phyloP scores from a whole-genome alignment of 2,329 filamentous ascomycete genomes.

The Fusarium protoensiforme region DNA sequence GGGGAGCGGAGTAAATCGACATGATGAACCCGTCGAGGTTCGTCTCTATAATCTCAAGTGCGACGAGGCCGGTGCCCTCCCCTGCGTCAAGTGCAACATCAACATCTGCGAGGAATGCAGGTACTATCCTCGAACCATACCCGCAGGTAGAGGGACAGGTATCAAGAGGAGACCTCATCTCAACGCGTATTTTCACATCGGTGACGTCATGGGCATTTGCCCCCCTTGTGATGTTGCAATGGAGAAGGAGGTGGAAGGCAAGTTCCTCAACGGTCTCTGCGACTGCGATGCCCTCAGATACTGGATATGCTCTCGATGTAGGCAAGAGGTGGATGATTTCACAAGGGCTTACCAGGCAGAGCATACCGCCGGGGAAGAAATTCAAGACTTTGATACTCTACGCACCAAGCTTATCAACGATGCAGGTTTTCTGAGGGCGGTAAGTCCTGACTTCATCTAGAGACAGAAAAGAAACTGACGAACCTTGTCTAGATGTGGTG shows the following conservation, averaged over 20 bases:
- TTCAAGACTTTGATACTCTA: not conserved
- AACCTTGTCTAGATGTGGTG: constrained; percentile 23
- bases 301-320: constrained; percentile 22
- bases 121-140: constrained; percentile 18
- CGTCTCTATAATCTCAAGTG: constrained; percentile 20
- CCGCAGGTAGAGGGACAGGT: not conserved
- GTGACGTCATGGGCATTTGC: constrained; percentile 27
- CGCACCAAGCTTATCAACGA: constrained; percentile 6
- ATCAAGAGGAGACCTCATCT: constrained; percentile 21
- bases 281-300: constrained; percentile 27
- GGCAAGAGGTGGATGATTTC: not conserved
- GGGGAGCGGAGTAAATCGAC: not conserved
- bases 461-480: not conserved
- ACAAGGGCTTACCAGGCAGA: not conserved
- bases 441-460: not conserved
- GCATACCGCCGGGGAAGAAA: not conserved
- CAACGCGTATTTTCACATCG: not conserved
- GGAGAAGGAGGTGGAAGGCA: not conserved
- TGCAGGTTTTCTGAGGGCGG: constrained; percentile 3
- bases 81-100: constrained; percentile 27
- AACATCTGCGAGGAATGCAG: constrained; percentile 37
- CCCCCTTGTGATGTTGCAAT: not conserved
- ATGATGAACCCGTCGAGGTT: constrained; percentile 27
- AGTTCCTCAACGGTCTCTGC: constrained; percentile 11
- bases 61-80: constrained; percentile 14